These are phyloP conservation scores for Monilinia polystroma DNA, from an alignment of 2,329 filamentous ascomycete genomes.

Conservation along the genomic window DNA sequence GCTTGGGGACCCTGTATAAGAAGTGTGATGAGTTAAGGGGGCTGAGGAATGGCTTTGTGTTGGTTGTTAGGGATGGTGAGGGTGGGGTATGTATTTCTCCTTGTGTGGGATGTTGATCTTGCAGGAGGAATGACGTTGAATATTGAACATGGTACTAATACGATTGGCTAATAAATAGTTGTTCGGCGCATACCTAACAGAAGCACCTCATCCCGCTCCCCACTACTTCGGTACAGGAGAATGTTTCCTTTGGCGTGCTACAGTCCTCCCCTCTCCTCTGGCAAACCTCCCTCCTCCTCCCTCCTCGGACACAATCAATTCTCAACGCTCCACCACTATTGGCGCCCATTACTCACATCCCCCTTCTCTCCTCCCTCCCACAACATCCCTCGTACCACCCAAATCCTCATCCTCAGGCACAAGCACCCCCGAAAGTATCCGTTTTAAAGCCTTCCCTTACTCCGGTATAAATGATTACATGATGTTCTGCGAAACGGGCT, in stretches of 20 bases:
- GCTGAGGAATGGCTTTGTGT: slow-evolving; percentile 79
- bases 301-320: slow-evolving; percentile 61
- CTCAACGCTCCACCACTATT: slow-evolving; percentile 61
- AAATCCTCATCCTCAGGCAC: slow-evolving; percentile 39
- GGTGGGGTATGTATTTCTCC: slow-evolving; percentile 60
- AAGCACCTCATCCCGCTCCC: slow-evolving; percentile 74
- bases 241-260: slow-evolving; percentile 86
- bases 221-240: slow-evolving; percentile 96
- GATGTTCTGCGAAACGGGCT: slow-evolving; percentile 86
- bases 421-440: slow-evolving; percentile 69
- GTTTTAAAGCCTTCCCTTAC: slow-evolving; percentile 97
- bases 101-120: neutral
- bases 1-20: slow-evolving; percentile 80
- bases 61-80: slow-evolving; percentile 77
- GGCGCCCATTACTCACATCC: slow-evolving; percentile 30
- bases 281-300: slow-evolving; percentile 63
- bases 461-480: slow-evolving; percentile 95
- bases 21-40: slow-evolving; percentile 67
- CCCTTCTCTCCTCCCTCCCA: slow-evolving; percentile 31
- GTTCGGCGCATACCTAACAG: slow-evolving; percentile 93
- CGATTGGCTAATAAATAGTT: slow-evolving; percentile 48
- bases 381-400: slow-evolving; percentile 30
- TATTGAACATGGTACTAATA: neutral
- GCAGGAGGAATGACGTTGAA: no score
- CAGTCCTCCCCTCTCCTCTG: slow-evolving; percentile 54